These are phyloP conservation scores for Flagelloscypha sp. DNA, from an alignment of 768 basidiomycete genomes.

Conservation along the genomic window DNA sequence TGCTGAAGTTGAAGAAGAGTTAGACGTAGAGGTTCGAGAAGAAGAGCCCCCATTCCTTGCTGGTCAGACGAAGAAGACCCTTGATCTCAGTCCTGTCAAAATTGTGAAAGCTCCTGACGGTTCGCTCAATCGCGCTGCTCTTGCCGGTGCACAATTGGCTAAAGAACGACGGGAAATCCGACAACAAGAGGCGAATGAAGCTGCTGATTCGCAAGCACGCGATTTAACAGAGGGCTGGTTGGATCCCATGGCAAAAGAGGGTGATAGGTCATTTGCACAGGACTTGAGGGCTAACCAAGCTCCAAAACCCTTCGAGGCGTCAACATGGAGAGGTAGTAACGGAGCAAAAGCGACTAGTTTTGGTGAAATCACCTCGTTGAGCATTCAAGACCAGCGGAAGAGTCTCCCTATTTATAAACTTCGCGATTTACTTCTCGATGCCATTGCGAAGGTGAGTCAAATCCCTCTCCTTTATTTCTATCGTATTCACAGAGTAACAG, in stretches of 20 bases:
- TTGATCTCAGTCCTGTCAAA: constrained; percentile 95
- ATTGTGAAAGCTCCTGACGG: constrained; percentile 99
- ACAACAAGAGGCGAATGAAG: constrained; percentile 90
- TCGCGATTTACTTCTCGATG: constrained; percentile 80
- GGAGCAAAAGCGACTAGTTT: constrained; percentile 96
- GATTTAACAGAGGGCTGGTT: constrained; percentile 97
- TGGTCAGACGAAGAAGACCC: constrained; percentile 91
- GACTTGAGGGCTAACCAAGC: constrained; percentile 81
- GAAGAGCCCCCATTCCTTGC: constrained; percentile 94
- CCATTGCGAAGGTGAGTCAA: constrained; percentile 75
- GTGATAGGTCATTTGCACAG: constrained; percentile 86
- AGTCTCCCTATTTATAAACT: constrained; percentile 93
- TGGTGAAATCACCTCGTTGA: constrained; percentile 83
- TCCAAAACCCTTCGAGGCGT: constrained; percentile 73
- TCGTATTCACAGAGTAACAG: constrained; percentile 28
- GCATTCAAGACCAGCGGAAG: constrained; percentile 90
- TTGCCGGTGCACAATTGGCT: constrained; percentile 87
- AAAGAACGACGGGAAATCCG: constrained; percentile 93
- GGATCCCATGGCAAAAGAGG: constrained; percentile 90
- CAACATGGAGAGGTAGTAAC: constrained; percentile 86
- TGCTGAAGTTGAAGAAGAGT: constrained; percentile 89
- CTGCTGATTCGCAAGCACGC: constrained; percentile 87
- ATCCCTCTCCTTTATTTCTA: constrained; percentile 4
- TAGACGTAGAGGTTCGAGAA: constrained; percentile 95
- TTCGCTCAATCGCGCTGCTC: constrained; percentile 89